Conservation (phyloP, 768 basidiomycete species). For the Collybiopsis luxurians region DNA sequence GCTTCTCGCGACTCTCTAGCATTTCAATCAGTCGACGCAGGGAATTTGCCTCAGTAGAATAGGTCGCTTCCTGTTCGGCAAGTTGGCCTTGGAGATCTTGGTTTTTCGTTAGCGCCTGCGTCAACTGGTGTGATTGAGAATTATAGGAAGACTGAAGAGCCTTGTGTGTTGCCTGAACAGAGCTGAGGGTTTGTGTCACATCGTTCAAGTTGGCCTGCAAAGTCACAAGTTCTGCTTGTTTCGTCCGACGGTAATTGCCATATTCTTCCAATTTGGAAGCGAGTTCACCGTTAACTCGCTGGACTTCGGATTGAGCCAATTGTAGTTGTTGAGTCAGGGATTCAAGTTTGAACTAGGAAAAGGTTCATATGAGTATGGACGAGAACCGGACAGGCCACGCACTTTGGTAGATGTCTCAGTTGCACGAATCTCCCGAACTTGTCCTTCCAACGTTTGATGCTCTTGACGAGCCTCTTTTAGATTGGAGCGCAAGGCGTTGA, state of each 20-base stretch:
- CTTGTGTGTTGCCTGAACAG: slow-evolving; percentile 67
- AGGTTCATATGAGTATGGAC: slow-evolving; percentile 1
- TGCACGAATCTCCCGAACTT: slow-evolving; percentile 71
- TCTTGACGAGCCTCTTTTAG: slow-evolving; percentile 78
- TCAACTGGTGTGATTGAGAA: slow-evolving; percentile 70
- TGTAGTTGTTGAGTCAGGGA: slow-evolving; percentile 79
- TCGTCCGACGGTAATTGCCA: slow-evolving; percentile 75
- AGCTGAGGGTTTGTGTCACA: slow-evolving; percentile 61
- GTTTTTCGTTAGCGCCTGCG: slow-evolving; percentile 71
- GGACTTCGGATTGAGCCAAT: slow-evolving; percentile 72
- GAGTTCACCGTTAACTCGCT: slow-evolving; percentile 70
- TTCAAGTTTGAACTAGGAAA: slow-evolving; percentile 76
- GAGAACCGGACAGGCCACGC: slow-evolving; percentile 12
- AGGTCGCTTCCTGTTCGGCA: slow-evolving; percentile 83
- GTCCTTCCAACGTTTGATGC: slow-evolving; percentile 61
- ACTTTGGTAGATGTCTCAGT: slow-evolving; percentile 78
- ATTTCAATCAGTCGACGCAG: slow-evolving; percentile 74
- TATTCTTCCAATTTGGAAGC: slow-evolving; percentile 76
- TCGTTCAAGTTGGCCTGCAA: slow-evolving; percentile 79
- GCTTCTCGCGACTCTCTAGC: slow-evolving; percentile 86
- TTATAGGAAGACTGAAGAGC: slow-evolving; percentile 71
- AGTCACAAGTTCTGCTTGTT: slow-evolving; percentile 73
- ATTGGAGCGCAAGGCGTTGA: slow-evolving; percentile 61
- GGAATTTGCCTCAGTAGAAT: slow-evolving; percentile 71
- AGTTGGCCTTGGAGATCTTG: slow-evolving; percentile 75